phyloP scores from a whole-genome alignment of 371 early-diverging fungal genomes.

The Actinomucor elegans region DNA sequence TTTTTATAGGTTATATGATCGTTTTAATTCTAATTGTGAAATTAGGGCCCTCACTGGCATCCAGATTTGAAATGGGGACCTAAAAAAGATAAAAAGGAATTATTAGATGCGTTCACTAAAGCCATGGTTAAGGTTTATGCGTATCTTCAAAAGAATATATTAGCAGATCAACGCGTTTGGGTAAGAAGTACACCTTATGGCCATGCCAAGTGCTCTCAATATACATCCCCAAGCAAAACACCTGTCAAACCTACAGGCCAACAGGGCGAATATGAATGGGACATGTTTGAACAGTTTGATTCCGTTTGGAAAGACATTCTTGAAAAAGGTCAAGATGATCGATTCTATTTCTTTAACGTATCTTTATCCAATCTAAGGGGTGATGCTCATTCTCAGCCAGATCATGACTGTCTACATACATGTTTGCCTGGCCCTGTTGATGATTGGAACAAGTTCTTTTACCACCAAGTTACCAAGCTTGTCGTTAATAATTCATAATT shows the following conservation, averaged over 20 bases:
- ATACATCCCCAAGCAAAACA: slow-evolving; percentile 17
- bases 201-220: slow-evolving; percentile 38
- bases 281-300: slow-evolving; percentile 37
- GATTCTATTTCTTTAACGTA: slow-evolving; percentile 35
- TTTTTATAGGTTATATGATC: no score
- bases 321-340: slow-evolving; percentile 19
- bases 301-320: slow-evolving; percentile 31
- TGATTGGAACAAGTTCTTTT: slow-evolving; percentile 41
- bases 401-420: slow-evolving; percentile 26
- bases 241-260: slow-evolving; percentile 19
- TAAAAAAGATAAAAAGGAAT: slow-evolving; percentile 24
- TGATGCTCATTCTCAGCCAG: slow-evolving; percentile 41
- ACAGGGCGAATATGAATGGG: slow-evolving; percentile 42
- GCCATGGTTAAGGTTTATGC: slow-evolving; percentile 29
- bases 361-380: slow-evolving; percentile 35
- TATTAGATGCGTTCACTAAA: slow-evolving; percentile 24
- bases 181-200: slow-evolving; percentile 41
- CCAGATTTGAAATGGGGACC: slow-evolving; percentile 37
- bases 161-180: slow-evolving; percentile 36
- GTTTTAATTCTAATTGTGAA: no score
- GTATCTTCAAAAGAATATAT: slow-evolving; percentile 23
- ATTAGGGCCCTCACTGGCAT: slow-evolving; percentile 46
- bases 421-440: slow-evolving; percentile 35
- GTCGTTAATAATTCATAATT: neutral
- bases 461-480: slow-evolving; percentile 33